Evolutionary conservation across 2,329 filamentous ascomycete genomes (phyloP), one percentile per base, ranked within the genome.

Genomic region (Xylariaceae sp.): DNA sequence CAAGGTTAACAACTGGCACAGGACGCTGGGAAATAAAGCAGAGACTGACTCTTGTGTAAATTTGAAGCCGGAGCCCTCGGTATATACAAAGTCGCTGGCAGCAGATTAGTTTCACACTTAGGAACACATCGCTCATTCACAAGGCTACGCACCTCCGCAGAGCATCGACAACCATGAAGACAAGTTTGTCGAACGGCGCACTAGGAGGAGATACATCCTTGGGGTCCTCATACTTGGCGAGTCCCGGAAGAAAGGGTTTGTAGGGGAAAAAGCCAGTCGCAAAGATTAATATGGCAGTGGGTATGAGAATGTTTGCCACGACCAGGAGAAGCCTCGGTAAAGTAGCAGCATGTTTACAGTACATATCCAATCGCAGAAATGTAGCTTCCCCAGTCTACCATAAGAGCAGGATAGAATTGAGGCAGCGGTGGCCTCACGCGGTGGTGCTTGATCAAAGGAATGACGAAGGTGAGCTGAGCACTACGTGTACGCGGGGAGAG

Each of bases 91-190:
- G 64, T 97, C 92, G 73, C 91, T 95, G 12, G 11, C 22, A 31
- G 56, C 22, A 27, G 4, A 27, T 27, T 27, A 27, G 22, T 5
- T 27, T 27, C 22, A 27, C 22, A 7, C 7, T 27, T 7, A 27
- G 22, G 4, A 27, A 27, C 4, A 27, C 22, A 27, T 27, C 4
- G 22, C 22, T 27, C 22, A 27, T 27, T 27, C 22, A 7, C 22
- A 31, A 27, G 41, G 31, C 22, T 32, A 47, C 65, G 52, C 77
- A 90, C 88, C 89, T 95, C 69, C 91, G 81, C 67, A 99, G 70
- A 19, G 94, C 92, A 78, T 99, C 94, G 27, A 99, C 87, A 6
- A 99, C 90, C 92, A 99, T 97, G 68, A 99, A 96, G 47, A 99
- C 77, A 46, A 97, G 75, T 62, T 86, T 90, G 69, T 97, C 84